phyloP scores from a whole-genome alignment of 768 basidiomycete species.

The Termitomyces sp. region DNA sequence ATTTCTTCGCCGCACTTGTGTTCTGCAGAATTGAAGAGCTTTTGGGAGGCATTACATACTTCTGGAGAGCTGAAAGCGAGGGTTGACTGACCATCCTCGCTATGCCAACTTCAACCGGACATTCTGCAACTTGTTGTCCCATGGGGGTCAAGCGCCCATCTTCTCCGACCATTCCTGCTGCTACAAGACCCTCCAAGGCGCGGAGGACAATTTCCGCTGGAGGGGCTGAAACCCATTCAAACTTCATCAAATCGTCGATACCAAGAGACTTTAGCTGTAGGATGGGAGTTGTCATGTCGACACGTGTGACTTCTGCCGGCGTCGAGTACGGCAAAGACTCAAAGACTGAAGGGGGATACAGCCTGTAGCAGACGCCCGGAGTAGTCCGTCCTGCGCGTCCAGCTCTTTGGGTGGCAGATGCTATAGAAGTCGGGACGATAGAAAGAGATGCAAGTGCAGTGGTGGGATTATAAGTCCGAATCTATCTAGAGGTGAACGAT shows the following conservation, averaged over 20 bases:
- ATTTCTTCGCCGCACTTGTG: slow-evolving; percentile 93
- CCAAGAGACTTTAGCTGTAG: slow-evolving; percentile 93
- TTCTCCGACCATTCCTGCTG: slow-evolving; percentile 79
- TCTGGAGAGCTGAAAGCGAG: neutral
- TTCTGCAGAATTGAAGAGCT: slow-evolving; percentile 86
- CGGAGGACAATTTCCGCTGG: slow-evolving; percentile 81
- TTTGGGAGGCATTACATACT: neutral
- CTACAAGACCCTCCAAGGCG: slow-evolving; percentile 78
- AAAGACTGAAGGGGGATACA: slow-evolving; percentile 69
- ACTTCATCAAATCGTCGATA: slow-evolving; percentile 91
- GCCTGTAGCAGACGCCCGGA: slow-evolving; percentile 85
- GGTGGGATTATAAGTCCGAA: slow-evolving; percentile 85
- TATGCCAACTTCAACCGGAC: slow-evolving; percentile 87
- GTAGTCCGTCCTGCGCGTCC: slow-evolving; percentile 95
- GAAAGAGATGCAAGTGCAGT: slow-evolving; percentile 81
- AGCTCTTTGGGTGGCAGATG: slow-evolving; percentile 89
- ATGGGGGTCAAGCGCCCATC: slow-evolving; percentile 71
- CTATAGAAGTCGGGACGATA: slow-evolving; percentile 77
- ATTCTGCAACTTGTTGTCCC: slow-evolving; percentile 88
- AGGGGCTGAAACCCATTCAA: slow-evolving; percentile 91
- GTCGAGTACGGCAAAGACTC: slow-evolving; percentile 61
- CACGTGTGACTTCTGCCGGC: slow-evolving; percentile 85
- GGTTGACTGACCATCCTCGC: slow-evolving; percentile 77
- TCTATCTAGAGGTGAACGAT: slow-evolving; percentile 34
- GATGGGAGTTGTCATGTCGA: slow-evolving; percentile 87